Conservation (phyloP, 2,329 filamentous ascomycete genomes). For the Colletotrichum abscissum region DNA sequence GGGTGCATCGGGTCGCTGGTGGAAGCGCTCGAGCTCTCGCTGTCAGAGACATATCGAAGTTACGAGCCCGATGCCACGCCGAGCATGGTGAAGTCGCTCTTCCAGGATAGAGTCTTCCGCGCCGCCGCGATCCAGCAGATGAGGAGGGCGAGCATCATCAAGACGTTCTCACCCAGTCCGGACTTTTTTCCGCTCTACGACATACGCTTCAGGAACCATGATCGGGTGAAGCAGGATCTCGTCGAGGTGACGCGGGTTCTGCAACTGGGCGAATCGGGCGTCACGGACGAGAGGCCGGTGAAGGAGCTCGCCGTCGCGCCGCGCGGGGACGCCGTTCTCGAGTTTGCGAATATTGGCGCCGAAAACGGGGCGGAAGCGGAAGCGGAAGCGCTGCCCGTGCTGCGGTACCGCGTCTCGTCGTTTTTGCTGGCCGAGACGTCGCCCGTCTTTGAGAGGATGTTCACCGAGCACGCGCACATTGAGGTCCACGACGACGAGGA, state of each 20-base stretch:
- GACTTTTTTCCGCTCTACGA: slow-evolving; percentile 58
- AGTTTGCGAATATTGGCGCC: slow-evolving; percentile 58
- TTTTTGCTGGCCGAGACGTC: slow-evolving; percentile 62
- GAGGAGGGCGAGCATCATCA: slow-evolving; percentile 57
- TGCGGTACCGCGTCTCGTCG: slow-evolving; percentile 64
- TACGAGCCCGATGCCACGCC: slow-evolving; percentile 57
- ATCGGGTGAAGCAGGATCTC: slow-evolving; percentile 55
- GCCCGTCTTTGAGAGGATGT: slow-evolving; percentile 62
- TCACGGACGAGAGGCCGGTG: slow-evolving; percentile 50
- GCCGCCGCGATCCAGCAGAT: slow-evolving; percentile 56
- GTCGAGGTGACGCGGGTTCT: slow-evolving; percentile 52
- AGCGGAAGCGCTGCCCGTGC: slow-evolving; percentile 46
- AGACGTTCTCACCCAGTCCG: slow-evolving; percentile 55
- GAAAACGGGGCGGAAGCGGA: slow-evolving; percentile 8
- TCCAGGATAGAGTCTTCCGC: slow-evolving; percentile 55
- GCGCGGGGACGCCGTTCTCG: slow-evolving; percentile 61
- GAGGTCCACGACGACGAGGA: slow-evolving; percentile 50
- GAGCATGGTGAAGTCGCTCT: slow-evolving; percentile 55
- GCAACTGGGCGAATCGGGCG: slow-evolving; percentile 52
- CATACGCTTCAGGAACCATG: slow-evolving; percentile 60
- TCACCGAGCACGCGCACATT: slow-evolving; percentile 45
- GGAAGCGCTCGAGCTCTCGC: slow-evolving; percentile 52
- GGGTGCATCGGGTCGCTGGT: slow-evolving; percentile 53
- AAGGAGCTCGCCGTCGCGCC: slow-evolving; percentile 56
- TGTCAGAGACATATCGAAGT: slow-evolving; percentile 57